Conservation (phyloP, 768 basidiomycete species). For the Lepiota venenata region DNA sequence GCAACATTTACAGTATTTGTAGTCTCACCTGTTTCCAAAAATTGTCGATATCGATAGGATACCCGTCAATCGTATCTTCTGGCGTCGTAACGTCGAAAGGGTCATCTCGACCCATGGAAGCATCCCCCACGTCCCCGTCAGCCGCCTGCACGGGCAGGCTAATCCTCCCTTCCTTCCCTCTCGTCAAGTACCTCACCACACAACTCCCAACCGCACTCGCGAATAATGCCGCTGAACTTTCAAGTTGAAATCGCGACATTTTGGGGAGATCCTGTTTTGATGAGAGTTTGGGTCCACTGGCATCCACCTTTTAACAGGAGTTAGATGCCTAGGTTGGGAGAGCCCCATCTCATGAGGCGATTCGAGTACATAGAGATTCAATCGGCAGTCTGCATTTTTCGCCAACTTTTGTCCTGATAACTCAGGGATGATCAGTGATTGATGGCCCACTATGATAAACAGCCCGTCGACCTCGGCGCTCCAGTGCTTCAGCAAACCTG, state of each 20-base stretch:
- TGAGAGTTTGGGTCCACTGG: too few species aligned
- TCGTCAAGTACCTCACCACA: slow-evolving; percentile 35
- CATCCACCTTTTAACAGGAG: too few species aligned
- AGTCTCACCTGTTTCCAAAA: slow-evolving; percentile 33
- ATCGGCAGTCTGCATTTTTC: too few species aligned
- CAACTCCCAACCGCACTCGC: slow-evolving; percentile 42
- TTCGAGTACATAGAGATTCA: too few species aligned
- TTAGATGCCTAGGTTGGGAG: too few species aligned
- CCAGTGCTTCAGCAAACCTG: too few species aligned
- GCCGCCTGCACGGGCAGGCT: slow-evolving; percentile 20
- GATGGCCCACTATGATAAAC: too few species aligned
- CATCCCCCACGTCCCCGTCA: slow-evolving; percentile 9
- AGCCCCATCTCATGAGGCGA: too few species aligned
- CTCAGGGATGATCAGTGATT: too few species aligned
- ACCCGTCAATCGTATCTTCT: slow-evolving; percentile 47
- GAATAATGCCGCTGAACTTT: slow-evolving; percentile 47
- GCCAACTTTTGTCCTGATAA: too few species aligned
- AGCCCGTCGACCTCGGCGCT: too few species aligned
- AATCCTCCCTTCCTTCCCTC: slow-evolving; percentile 44
- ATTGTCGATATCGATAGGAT: slow-evolving; percentile 26
- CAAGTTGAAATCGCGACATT: slow-evolving; percentile 63
- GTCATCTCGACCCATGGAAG: slow-evolving; percentile 19
- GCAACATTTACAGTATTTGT: slow-evolving; percentile 15
- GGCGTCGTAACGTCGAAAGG: slow-evolving; percentile 50
- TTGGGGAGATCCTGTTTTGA: background rate